Evolutionary conservation across 2,329 filamentous ascomycete species (phyloP), one percentile per base, ranked within the genome.

Genomic region (Fusarium torreyae): DNA sequence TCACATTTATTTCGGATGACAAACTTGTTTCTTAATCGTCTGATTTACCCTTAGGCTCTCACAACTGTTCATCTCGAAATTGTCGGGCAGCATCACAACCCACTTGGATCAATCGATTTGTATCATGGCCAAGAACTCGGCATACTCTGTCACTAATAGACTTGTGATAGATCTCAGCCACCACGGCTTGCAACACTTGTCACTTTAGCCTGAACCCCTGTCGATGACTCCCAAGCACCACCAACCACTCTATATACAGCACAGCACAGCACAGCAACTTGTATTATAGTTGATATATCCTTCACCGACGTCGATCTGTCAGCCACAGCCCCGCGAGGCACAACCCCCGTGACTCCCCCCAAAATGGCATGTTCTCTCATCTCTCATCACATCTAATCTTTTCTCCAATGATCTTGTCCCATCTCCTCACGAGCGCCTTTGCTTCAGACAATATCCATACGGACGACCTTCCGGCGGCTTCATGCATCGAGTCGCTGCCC

Each of bases 121-220:
- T 60, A 42, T 20, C 46, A 48, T 46, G 40, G 50, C 38, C 58
- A 50, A 57, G 58, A 22, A 43, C 40, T 43, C 22, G 40, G 40
- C 22, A 26, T 57, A 33, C 26, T 50, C 38, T 48, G 43, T 57
- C 60, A 55, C 55, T 59, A 52, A 57, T 48, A 61, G 43, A 70
- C 68, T 57, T 62, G 53, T 69, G 63, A 72, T 68, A 70, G 71
- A 72, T 72, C 61, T 74, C 66, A 71, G 67, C 70, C 66, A 61
- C 64, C 28, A 39, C 58, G 60, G 66, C 42, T 57, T 70, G 63
- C 34, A 57, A 64, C 59, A 42, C 31, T 39, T n/a, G 49, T 53
- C 20, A 45, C 48, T 64, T 65, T 63, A 60, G 45, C 57, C 65
- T 62, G 54, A 54, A 70, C 20, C 50, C 52, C 36, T 48, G 45